Evolutionary conservation across 2,329 filamentous ascomycete genomes (phyloP), one percentile per base, ranked within the genome.

Genomic region (Emmonsiellopsis sp.): DNA sequence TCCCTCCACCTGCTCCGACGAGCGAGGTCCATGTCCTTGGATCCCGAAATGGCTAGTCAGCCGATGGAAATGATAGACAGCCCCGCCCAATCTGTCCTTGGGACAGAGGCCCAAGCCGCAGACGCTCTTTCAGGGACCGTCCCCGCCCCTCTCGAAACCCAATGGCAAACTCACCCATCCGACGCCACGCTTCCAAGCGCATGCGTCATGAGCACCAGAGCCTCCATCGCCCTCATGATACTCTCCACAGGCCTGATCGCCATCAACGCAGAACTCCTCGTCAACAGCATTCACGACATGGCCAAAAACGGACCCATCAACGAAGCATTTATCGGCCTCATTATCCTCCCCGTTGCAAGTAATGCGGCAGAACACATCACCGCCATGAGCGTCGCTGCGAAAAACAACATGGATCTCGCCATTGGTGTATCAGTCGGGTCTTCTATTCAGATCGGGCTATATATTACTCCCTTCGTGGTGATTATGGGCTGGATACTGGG

Each of bases 351-450:
- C 7, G 89, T 91, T 61, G 87, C 90, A n/a, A 86, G 87, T 40
- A 91, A 91, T 62, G 87, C 87, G 2, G 87, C 86, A 11, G 87
- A 91, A 71, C 87, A 91, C 73, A 85, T 87, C 16, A 90, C 87
- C 0, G 87, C 87, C 6, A 86, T 91, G 52, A 87, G 83, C 0
- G 87, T 91, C 1, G 87, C 87, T 6, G 79, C 84, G 61, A 89
- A 90, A 76, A 88, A 90, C 70, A 91, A 91, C 71, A 89, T 90
- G 85, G 87, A 91, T 63, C 73, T 91, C 7, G 84, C 87, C 2
- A 90, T 91, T 58, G 87, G 86, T 64, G 86, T 91, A 9, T 87
- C 86, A 10, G 84, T 91, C 35, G 87, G 87, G 31, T 87, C 83
- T 9, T 87, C 84, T 61, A 91, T 92, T 70, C 87, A 91, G 69